Conservation (phyloP, 2,329 filamentous ascomycete species). For the Sporothrix curviconia region DNA sequence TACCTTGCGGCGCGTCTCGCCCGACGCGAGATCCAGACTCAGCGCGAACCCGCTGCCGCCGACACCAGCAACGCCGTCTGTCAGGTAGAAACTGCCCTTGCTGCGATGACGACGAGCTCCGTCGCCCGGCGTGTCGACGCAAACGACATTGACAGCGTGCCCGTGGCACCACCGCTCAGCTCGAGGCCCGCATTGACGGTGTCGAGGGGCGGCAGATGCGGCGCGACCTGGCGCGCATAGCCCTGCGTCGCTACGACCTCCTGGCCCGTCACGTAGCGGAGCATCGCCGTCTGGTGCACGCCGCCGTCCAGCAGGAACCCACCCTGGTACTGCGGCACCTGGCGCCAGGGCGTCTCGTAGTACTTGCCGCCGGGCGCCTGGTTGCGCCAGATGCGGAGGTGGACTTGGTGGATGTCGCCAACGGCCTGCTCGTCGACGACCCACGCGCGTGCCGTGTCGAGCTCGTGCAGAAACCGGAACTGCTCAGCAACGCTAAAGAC, state of each 20-base stretch:
- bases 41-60: too few relatives aligned
- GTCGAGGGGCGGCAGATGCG: not conserved
- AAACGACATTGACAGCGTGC: conserved; percentile 4
- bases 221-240: not conserved
- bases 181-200: conserved; percentile 2
- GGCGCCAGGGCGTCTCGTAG: not conserved
- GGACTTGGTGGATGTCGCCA: not conserved
- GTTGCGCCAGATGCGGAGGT: conserved; percentile 4
- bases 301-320: conserved; percentile 1
- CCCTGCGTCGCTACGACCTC: conserved; percentile 2
- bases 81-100: conserved; percentile 1
- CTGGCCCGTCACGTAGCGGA: not conserved
- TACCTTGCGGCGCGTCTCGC: not conserved
- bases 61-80: not conserved
- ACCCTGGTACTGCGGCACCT: not conserved
- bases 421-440: not conserved
- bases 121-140: not conserved
- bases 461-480: not conserved
- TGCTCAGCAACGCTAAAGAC: conserved; percentile 2
- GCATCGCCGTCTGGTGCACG: conserved; percentile 2
- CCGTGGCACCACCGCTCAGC: conserved; percentile 1
- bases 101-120: not conserved
- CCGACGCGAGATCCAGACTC: not conserved
- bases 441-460: not conserved
- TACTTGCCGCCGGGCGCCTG: conserved; percentile 1